Evolutionary conservation across 2,329 filamentous ascomycete genomes (phyloP), one percentile per base, ranked within the genome.

Genomic region (Fusarium sp.): DNA sequence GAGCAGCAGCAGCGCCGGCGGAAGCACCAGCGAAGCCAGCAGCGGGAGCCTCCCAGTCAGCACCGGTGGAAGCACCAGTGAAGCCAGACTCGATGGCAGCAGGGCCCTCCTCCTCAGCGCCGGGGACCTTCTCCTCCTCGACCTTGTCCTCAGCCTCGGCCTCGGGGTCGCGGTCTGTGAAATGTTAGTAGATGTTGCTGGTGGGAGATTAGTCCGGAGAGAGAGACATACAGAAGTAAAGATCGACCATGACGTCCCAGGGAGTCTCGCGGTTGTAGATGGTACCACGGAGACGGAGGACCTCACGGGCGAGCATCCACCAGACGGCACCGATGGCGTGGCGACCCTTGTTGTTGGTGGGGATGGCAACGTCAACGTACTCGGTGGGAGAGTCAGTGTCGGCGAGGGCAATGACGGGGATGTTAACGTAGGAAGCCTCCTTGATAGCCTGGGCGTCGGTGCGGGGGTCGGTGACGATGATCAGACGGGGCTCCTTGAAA

Each of bases 291-390:
- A 99, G 94, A 82, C 97, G 94, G 84, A 99, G 94, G 83, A 99
- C 95, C 91, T 99, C 96, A 89, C 96, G 96, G 83, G 96, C 95
- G 77, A 99, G 90, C 91, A 99, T 92, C 96, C 96, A 99, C 96
- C 96, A 99, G 87, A 99, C 84, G 79, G 96, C 89, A 88, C 96
- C 96, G 79, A 99, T 99, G 83, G 97, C 91, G 88, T 98, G 94
- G 83, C 96, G 95, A 89, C 94, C 95, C 92, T 99, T 99, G 93
- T 99, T 99, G 93, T 99, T 99, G 88, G 96, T 98, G 80, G 96
- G 96, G 86, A 99, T 99, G 85, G 96, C 96, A 84, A 98, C 93
- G 82, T 99, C 96, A 83, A 99, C 96, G 88, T 95, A 99, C 87
- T 99, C 95, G 84, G 96, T 98, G 80, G 96, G 96, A 69, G 96